A percentile compares a stretch with the other conserved stretches of the same genome.
These are phyloP conservation scores for Herpetomonas samuelpessoai DNA, from an alignment of 208 protist species.

Conservation along the genomic window DNA sequence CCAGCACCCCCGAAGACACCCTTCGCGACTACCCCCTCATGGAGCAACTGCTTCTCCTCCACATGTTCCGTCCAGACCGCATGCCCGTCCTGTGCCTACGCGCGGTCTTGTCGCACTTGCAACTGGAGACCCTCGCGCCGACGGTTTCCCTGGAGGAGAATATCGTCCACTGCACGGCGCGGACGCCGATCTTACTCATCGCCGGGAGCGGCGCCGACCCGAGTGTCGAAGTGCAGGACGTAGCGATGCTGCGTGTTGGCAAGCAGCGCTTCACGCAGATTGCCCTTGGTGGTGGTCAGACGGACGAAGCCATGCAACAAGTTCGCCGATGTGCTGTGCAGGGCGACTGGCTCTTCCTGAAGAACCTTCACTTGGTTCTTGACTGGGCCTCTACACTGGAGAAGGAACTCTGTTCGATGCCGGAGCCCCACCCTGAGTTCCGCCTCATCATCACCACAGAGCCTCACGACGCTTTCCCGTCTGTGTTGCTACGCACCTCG, in stretches of 20 bases:
- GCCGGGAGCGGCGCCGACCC: slow-evolving; percentile 94
- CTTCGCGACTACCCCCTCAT: slow-evolving; percentile 73
- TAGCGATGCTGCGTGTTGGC: slow-evolving; percentile 67
- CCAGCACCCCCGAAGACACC: slow-evolving; percentile 54
- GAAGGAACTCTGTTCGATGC: slow-evolving; percentile 90
- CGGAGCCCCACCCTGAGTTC: slow-evolving; percentile 86
- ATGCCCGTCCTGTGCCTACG: slow-evolving; percentile 78
- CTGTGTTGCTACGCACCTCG: slow-evolving; percentile 92
- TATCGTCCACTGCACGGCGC: slow-evolving; percentile 31
- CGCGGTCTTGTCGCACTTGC: slow-evolving; percentile 57
- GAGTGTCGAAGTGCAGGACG: slow-evolving; percentile 91
- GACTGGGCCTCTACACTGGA: slow-evolving; percentile 92
- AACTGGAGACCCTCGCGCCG: slow-evolving; percentile 72
- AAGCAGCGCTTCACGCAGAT: slow-evolving; percentile 89
- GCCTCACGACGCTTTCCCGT: slow-evolving; percentile 89
- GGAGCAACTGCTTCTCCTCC: slow-evolving; percentile 94
- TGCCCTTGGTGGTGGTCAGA: slow-evolving; percentile 95
- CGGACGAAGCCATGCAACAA: slow-evolving; percentile 83
- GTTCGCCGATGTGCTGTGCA: slow-evolving; percentile 78
- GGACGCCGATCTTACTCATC: slow-evolving; percentile 91
- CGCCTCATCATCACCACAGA: slow-evolving; percentile 96
- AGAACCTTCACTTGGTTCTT: slow-evolving; percentile 97
- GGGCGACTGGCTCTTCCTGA: slow-evolving; percentile 94
- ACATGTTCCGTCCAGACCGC: slow-evolving; percentile 95
- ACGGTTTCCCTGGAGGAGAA: slow-evolving; percentile 70